Evolutionary conservation across 495 filamentous ascomycete species (phyloP).

Genomic region (Jackrogersella minutella): DNA sequence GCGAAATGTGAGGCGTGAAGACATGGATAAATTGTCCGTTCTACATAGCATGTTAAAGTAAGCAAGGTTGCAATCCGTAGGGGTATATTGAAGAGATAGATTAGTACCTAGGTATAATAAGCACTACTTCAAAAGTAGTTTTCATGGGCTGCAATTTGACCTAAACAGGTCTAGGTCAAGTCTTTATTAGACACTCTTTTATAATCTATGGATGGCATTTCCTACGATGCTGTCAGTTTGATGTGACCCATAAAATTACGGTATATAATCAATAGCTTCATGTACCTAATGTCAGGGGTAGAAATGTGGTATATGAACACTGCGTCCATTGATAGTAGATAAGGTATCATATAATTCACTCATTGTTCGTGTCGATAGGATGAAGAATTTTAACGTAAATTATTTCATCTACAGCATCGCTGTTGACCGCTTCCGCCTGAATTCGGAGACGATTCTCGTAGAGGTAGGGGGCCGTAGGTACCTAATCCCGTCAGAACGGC

Average conservation of each 20-base stretch:
- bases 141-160: slow-evolving; percentile 33
- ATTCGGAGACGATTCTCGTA: background rate
- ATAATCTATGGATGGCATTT: background rate
- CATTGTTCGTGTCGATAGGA: background rate
- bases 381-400: background rate
- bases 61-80: background rate
- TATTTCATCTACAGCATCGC: background rate
- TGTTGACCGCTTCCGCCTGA: background rate
- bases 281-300: background rate
- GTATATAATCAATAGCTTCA: background rate
- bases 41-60: background rate
- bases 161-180: background rate
- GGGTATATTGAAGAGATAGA: background rate
- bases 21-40: background rate
- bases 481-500: slow-evolving; percentile 1
- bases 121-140: background rate
- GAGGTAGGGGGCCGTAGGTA: background rate
- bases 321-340: background rate
- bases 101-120: slow-evolving; percentile 19
- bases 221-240: background rate
- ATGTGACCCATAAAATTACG: background rate
- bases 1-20: background rate
- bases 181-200: background rate
- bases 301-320: background rate
- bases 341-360: background rate